These are phyloP conservation scores for Pilobolus umbonatus DNA, from an alignment of 192 early-diverging fungal genomes.

Conservation along the genomic window DNA sequence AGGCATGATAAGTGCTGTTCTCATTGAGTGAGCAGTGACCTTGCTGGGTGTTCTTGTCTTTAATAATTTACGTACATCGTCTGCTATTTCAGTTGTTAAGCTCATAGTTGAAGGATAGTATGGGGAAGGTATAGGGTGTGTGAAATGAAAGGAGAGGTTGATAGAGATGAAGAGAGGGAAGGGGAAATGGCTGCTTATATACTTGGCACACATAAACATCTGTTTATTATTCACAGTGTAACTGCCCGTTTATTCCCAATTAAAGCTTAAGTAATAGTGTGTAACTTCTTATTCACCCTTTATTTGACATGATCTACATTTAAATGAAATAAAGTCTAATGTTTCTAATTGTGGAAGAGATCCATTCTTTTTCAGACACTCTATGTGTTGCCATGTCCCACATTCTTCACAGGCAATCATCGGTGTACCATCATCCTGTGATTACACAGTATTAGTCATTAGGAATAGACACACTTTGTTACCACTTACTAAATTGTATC, in stretches of 20 bases:
- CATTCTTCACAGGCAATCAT: constrained; percentile 71
- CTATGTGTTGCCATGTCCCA: constrained; percentile 68
- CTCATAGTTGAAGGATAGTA: no score
- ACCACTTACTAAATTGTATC: constrained; percentile 41
- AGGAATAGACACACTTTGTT: neutral
- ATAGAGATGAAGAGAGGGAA: neutral
- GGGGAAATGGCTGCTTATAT: neutral
- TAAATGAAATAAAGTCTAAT: constrained; percentile 46
- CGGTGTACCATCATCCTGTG: constrained; percentile 59
- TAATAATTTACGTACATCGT: constrained; percentile 11
- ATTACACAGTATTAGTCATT: neutral
- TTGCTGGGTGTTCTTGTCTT: constrained; percentile 11
- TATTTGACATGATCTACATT: constrained; percentile 41
- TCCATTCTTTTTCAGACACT: constrained; percentile 50
- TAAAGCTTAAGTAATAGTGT: no score
- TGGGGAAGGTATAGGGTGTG: neutral
- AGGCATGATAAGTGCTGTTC: constrained; percentile 9
- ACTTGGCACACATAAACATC: no score
- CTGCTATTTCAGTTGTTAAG: neutral
- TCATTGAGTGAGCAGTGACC: constrained; percentile 6
- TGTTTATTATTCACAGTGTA: neutral
- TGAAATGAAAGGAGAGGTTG: neutral
- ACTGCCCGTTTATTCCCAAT: neutral
- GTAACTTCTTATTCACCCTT: constrained; percentile 8
- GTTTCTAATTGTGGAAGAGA: constrained; percentile 25